Evolutionary conservation across 1,284 basidiomycete genomes (phyloP), one percentile per base, ranked within the genome.

Genomic region (Cutaneotrichosporon cavernicola): DNA sequence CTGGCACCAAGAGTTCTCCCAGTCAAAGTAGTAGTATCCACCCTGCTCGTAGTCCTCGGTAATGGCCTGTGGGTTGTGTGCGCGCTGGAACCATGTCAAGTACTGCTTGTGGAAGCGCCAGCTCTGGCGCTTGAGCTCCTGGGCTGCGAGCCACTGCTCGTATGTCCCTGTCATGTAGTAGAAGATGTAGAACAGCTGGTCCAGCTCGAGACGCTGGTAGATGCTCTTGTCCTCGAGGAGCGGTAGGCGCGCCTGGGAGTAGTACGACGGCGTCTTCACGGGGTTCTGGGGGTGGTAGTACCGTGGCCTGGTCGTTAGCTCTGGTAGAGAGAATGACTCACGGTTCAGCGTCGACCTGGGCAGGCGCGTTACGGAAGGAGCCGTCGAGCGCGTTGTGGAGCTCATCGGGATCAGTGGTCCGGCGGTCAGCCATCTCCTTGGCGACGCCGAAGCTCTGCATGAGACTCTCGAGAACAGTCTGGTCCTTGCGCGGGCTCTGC

Each of bases 31-130:
- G 61, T 94, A 91, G 78, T 95, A 96, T 31, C 96, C 94, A 18
- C 97, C 97, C 82, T 99, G 94, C 82, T 99, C 97, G 79, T 98
- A 99, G 81, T 99, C 97, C 75, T 98, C 96, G 56, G 97, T 99
- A 78, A 99, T 98, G 5, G 92, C 93, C 78, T 97, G 93, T n/a
- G 97, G 97, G 78, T 99, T 95, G 26, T 92, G 95, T 76, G 97
- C 93, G 60, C 97, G 87, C 81, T 99, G 97, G 87, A 99, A 99
- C 97, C 97, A 99, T 46, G 97, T 99, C 67, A 99, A 82, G 80
- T 98, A 99, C 82, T 99, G 98, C 72, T 97, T 92, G 81, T 99
- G 97, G 85, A 99, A 99, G 62, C 97, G 88, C 97, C 97, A 99
- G 63, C 92, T 95, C 80, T 98, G 96, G 66, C 91, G 88, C 83